Base-by-base conservation (phyloP, 2,329 filamentous ascomycete species). In the Epichloe sibirici region DNA sequence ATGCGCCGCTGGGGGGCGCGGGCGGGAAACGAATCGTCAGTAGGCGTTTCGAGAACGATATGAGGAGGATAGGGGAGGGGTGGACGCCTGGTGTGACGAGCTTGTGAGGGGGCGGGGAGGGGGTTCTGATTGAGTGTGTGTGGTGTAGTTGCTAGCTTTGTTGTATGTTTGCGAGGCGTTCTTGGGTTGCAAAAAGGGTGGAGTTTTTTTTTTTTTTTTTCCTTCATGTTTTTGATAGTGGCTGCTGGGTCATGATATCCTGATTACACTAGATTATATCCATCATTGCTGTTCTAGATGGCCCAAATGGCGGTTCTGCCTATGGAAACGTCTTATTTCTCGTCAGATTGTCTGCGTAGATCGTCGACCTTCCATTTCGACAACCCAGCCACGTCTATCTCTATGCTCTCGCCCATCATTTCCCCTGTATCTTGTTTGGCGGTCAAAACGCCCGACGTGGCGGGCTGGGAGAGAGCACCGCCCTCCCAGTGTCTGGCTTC, bases 1-100 rank as follows among this genome's bases (percentile, higher is more conserved):
- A 90, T 66, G 78, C 78, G 57, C 86, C 85, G 48, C 66, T 72
- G 3, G 67, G 67, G 0, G 78, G 0, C 77, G 76, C 0, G 28
- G 75, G 76, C 0, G 79, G 79, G 3, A 78, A 82, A 65, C 83
- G 84, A 64, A 96, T 97, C 58, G 86, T 81, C 50, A 95, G 90
- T 67, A 80, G 78, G 60, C 82, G 74, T 65, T 98, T 98, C 67
- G 78, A 82, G 49, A 79, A 82, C 15, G 90, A 96, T 62, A 84
- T 98, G 65, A 82, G 85, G 66, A 77, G 85, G 59, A 93, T 98
- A 66, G 93, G 90, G 37, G 86, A 91, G 63, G 71, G 71, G 1
- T 98, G 93, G 90, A 79, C 78, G 53, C 88, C 90, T 1, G 89
- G 89, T 8, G 73, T 86, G 48, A 73, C 74, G 55, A 78, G 59